A percentile compares a stretch with the other conserved stretches of the same genome.
These are phyloP conservation scores for Botrytis squamosa DNA, from an alignment of 2,329 filamentous ascomycete species.

Conservation along the genomic window DNA sequence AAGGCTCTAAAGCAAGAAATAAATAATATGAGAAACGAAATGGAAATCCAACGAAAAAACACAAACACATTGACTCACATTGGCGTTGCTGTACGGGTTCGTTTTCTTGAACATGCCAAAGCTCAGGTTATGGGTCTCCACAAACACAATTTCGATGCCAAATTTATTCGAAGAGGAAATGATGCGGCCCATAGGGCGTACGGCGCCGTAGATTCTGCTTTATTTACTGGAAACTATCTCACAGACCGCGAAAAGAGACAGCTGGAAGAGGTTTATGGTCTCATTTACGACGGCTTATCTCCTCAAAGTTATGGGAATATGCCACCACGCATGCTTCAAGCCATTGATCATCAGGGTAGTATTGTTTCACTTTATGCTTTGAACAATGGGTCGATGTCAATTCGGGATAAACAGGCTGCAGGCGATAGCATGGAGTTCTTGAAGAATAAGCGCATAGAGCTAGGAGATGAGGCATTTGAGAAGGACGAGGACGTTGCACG, in stretches of 20 bases:
- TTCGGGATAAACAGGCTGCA: background rate
- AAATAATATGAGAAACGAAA: background rate
- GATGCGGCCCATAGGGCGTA: background rate
- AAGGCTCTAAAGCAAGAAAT: background rate
- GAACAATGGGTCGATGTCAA: background rate
- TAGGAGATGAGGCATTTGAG: background rate
- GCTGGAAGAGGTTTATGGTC: background rate
- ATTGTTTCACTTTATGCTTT: background rate
- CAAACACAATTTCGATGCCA: background rate
- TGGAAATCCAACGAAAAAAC: background rate
- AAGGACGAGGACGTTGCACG: background rate
- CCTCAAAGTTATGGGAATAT: background rate
- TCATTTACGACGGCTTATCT: background rate
- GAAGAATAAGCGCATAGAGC: background rate
- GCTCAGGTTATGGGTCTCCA: background rate
- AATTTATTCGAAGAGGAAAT: background rate
- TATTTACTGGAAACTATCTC: background rate
- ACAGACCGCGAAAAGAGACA: background rate
- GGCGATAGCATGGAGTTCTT: background rate
- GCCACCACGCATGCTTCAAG: background rate
- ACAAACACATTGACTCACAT: background rate
- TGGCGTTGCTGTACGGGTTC: background rate
- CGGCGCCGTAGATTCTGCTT: background rate
- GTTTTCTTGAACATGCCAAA: conserved; percentile 8
- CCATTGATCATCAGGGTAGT: background rate